Base-by-base conservation (phyloP, 345 rosid genomes). In the Aethionema arabicum region DNA sequence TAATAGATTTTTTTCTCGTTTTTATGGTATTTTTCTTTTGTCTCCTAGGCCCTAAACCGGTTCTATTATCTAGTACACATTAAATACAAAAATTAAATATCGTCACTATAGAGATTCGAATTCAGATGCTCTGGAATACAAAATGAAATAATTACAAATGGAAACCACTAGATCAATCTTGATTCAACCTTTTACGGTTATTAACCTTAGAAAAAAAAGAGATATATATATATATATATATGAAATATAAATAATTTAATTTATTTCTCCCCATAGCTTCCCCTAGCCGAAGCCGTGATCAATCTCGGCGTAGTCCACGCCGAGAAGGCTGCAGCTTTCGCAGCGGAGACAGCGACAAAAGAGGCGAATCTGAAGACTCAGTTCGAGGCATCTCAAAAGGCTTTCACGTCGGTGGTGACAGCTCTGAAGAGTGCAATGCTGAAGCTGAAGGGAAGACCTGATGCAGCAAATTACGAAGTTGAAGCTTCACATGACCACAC, bases 221-320 rank as follows among this genome's bases (percentile, higher is more conserved):
- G n/a, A n/a, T n/a, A n/a, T n/a, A n/a, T n/a, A n/a, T n/a, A n/a
- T n/a, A n/a, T n/a, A n/a, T n/a, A n/a, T n/a, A n/a, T n/a, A n/a
- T n/a, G n/a, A n/a, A n/a, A 2, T 37, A 10, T 6, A 32, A 53
- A 30, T 38, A 5, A 6, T 1, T 57, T 11, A 35, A 32, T 4
- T 38, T 2, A 38, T 30, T 2, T 13, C 13, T 63, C 0, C 27
- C 0, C 14, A 56, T 11, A 71, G 75, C 16, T 9, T n/a, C 71
- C 75, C 45, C 2, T 72, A 61, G 66, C 67, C 8, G 75, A 65
- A n/a, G 75, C 66, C 12, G 75, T 65, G 51, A 38, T 72, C 0
- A 32, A 21, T 4, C 50, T 72, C 0, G 70, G 50, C 1, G 0
- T 39, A 39, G 10, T 70, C 21, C 75, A 72, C 12, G 75, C 75